Evolutionary conservation across 2,329 filamentous ascomycete species (phyloP), one percentile per base, ranked within the genome.

Genomic region (Penicillium sp.): DNA sequence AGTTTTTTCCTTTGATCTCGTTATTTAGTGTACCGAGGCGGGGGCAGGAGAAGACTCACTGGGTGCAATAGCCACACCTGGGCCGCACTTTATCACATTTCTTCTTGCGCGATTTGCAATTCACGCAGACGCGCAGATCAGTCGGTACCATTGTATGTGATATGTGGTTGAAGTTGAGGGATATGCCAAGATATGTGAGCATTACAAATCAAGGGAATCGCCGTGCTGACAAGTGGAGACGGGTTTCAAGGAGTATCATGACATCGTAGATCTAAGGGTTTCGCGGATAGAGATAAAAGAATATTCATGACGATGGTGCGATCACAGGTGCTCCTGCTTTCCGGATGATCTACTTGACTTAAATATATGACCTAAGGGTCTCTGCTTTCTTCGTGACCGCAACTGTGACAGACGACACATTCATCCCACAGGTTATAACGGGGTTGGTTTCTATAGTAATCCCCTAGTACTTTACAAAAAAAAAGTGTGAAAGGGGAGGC

Each of bases 271-370:
- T 31, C 12, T 15, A 14, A 31, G 29, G 29, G 1, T 31, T 14
- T 31, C 29, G 5, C 12, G 14, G 3, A 5, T 3, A 3, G 3
- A 14, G 4, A 12, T 29, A 14, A 3, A 6, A 15, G 15, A 1
- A 31, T 31, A 31, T 31, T n/a, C n/a, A n/a, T n/a, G n/a, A 75
- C 54, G 79, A 81, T 49, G 79, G 79, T 26, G 76, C 69, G 9
- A 69, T 78, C 41, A 70, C 70, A 2, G 79, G 78, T 45, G 79
- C 80, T 1, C 79, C 78, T 3, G 78, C 78, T 18, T 78, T 79
- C 64, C 73, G 76, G 12, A 77, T 71, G 54, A 18, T 35, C n/a
- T 18, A 35, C 9, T 35, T n/a, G n/a, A 35, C 6, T 35, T 35
- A 6, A 9, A 35, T n/a, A 18, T 9, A 18, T 35, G 33, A 3